Evolutionary conservation across 2,329 filamentous ascomycete species (phyloP).

Genomic region (Botrytis galanthina): DNA sequence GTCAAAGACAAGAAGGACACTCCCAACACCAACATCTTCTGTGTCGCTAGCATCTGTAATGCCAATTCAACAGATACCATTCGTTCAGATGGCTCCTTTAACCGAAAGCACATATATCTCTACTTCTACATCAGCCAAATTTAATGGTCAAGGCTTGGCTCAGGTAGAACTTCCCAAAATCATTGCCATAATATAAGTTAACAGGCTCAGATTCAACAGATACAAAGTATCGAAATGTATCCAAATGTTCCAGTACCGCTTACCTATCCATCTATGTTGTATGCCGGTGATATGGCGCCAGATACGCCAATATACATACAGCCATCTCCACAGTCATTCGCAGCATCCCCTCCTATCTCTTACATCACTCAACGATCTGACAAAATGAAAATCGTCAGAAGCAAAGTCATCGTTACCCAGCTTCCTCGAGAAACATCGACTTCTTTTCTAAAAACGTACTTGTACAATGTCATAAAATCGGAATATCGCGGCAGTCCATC

Average conservation of each 20-base stretch:
- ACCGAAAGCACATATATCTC: not conserved
- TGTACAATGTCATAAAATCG: conserved; percentile 2
- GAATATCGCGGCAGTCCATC: not conserved
- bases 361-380: not conserved
- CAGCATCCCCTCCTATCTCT: not conserved
- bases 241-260: not conserved
- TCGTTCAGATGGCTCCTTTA: not conserved
- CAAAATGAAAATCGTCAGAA: conserved; percentile 14
- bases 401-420: conserved; percentile 32
- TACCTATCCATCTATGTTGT: conserved; percentile 8
- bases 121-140: not conserved
- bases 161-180: not conserved
- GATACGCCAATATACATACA: conserved; percentile 16
- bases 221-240: not conserved
- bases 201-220: not conserved
- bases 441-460: conserved; percentile 19
- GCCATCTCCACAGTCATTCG: not conserved
- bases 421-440: conserved; percentile 20
- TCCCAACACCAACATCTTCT: not conserved
- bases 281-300: conserved; percentile 18
- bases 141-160: not conserved
- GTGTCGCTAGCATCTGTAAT: not conserved
- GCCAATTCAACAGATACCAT: not conserved
- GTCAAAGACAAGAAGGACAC: not conserved
- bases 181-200: not conserved